A percentile compares a stretch with the other conserved stretches of the same genome.
Conservation (phyloP, 2,329 filamentous ascomycete genomes). For the Aspergillus caelatus region DNA sequence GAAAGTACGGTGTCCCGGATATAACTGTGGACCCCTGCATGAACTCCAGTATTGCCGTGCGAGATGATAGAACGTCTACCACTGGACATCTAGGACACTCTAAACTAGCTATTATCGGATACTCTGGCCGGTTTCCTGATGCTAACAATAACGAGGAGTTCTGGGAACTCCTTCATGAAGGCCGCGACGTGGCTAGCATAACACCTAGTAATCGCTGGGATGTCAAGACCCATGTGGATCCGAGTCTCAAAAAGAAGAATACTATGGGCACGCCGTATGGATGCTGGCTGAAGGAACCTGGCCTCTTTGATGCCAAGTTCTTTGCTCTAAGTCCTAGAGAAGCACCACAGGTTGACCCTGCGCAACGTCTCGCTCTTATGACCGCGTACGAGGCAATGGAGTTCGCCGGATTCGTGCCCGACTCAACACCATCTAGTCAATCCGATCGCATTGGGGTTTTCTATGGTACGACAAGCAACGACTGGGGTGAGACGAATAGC, state of each 20-base stretch:
- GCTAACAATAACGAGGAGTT: slow-evolving; percentile 71
- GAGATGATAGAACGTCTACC: neutral
- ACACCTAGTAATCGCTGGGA: slow-evolving; percentile 73
- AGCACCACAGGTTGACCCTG: slow-evolving; percentile 78
- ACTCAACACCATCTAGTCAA: slow-evolving; percentile 69
- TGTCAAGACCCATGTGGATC: slow-evolving; percentile 70
- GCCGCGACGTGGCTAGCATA: slow-evolving; percentile 68
- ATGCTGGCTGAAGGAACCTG: slow-evolving; percentile 75
- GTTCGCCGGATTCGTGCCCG: slow-evolving; percentile 76
- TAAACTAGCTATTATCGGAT: slow-evolving; percentile 84
- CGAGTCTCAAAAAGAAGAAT: slow-evolving; percentile 72
- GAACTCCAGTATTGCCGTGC: neutral
- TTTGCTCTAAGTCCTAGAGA: slow-evolving; percentile 87
- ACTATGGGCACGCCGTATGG: slow-evolving; percentile 76
- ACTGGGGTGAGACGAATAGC: slow-evolving; percentile 76
- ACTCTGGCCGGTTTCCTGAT: slow-evolving; percentile 76
- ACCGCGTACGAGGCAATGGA: slow-evolving; percentile 82
- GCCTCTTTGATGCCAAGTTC: slow-evolving; percentile 78
- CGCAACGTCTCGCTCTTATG: slow-evolving; percentile 74
- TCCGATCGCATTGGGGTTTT: slow-evolving; percentile 70
- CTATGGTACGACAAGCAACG: slow-evolving; percentile 74
- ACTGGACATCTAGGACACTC: slow-evolving; percentile 36
- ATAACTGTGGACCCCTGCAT: neutral
- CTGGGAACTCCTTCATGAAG: slow-evolving; percentile 75
- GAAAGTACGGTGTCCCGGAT: neutral